A percentile compares a stretch with the other conserved stretches of the same genome.
Conservation (phyloP, 495 filamentous ascomycete genomes). For the Lindgomyces ingoldianus region DNA sequence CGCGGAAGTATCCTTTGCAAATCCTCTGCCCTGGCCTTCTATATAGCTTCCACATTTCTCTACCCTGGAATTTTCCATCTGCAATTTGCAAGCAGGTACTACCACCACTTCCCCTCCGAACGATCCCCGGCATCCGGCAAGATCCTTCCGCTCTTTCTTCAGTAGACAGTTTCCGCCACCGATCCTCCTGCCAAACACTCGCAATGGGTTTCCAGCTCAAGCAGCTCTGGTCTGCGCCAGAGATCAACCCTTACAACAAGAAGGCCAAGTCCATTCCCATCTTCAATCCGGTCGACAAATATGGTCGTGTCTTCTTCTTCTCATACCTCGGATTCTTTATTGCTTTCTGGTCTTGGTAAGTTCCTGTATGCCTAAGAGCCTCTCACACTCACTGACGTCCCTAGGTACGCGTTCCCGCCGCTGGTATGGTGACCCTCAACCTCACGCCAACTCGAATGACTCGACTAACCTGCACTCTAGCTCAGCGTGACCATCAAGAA, state of each 20-base stretch:
- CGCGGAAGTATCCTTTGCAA: conserved; percentile 23
- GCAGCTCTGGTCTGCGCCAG: conserved; percentile 41
- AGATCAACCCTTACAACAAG: conserved; percentile 48
- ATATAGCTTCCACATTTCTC: conserved; percentile 15
- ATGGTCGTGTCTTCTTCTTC: conserved; percentile 40
- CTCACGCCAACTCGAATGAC: neutral
- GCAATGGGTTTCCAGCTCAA: conserved; percentile 34
- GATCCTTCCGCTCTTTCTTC: neutral
- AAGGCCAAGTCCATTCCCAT: conserved; percentile 41
- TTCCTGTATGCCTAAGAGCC: neutral
- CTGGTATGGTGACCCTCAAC: conserved; percentile 31
- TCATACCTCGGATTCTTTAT: conserved; percentile 75
- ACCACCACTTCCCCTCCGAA: neutral
- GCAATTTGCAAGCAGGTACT: conserved; percentile 11
- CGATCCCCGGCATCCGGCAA: neutral
- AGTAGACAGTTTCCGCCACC: neutral
- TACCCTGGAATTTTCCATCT: neutral
- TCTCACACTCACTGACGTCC: neutral
- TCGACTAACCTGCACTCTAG: conserved; percentile 14
- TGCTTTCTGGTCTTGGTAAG: conserved; percentile 83
- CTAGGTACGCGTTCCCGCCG: conserved; percentile 48
- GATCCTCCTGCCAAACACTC: neutral
- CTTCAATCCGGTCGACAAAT: conserved; percentile 38
- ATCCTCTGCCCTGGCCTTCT: neutral
- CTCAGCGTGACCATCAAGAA: conserved; percentile 47